A percentile compares a stretch with the other conserved stretches of the same genome.
These are phyloP conservation scores for Salisapilia sapeloensis DNA, from an alignment of 352 stramenopile genomes.

Conservation along the genomic window DNA sequence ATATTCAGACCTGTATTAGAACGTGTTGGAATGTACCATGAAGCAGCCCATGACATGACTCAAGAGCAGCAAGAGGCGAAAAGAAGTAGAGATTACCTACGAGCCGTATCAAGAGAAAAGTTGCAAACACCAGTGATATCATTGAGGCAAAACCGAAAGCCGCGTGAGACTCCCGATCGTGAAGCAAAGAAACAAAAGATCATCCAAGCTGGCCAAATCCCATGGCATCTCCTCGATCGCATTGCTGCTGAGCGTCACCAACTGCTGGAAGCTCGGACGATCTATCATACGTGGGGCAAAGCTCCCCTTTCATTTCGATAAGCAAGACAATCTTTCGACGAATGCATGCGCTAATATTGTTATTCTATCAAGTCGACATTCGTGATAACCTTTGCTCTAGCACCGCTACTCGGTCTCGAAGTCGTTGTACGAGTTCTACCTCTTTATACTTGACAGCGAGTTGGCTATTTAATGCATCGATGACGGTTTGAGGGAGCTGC, in stretches of 20 bases:
- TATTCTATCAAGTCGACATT: not conserved
- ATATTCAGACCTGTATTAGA: constrained; percentile 52
- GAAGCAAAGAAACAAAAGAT: constrained; percentile 14
- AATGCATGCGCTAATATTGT: not conserved
- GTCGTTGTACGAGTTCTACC: constrained; percentile 17
- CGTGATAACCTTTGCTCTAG: constrained; percentile 11
- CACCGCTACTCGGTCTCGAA: constrained; percentile 13
- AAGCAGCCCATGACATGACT: constrained; percentile 3
- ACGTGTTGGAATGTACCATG: constrained; percentile 10
- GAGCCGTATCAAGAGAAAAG: not conserved
- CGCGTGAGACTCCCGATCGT: constrained; percentile 3
- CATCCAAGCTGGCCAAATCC: constrained; percentile 27
- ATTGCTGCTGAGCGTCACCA: constrained; percentile 22
- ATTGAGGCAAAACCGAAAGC: constrained; percentile 1
- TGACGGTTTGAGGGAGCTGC: constrained; percentile 29
- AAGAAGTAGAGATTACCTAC: not conserved
- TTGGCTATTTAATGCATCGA: constrained; percentile 19
- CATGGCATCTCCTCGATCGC: constrained; percentile 56
- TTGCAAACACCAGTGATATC: no score
- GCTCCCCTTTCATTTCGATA: constrained; percentile 4
- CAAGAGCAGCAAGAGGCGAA: constrained; percentile 1
- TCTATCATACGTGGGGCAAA: constrained; percentile 42
- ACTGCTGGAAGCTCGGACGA: constrained; percentile 29
- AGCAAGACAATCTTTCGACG: not conserved
- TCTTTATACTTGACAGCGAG: constrained; percentile 23